Evolutionary conservation across 73 alveolate genomes (phyloP).

Genomic region (Tetrahymena borealis): DNA sequence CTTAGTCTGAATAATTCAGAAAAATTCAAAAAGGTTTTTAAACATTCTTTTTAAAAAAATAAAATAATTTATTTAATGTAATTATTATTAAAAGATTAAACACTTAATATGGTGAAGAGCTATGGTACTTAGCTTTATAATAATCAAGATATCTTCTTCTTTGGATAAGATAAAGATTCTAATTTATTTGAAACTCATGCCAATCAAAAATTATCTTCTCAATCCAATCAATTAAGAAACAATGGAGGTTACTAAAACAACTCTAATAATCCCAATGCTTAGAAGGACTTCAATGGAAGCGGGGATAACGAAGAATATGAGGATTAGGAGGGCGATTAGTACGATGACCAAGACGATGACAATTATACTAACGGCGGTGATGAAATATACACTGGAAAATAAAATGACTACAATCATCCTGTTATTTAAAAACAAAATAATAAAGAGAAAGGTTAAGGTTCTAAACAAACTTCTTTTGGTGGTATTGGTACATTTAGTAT

Average conservation of each 20-base stretch:
- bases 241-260: too few species aligned
- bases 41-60: not conserved
- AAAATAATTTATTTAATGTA: not conserved
- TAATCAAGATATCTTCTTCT: not conserved
- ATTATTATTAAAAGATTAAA: not conserved
- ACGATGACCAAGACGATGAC: not conserved
- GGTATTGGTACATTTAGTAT: not conserved
- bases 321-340: not conserved
- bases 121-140: not conserved
- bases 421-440: not conserved
- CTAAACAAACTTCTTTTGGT: not conserved
- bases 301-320: not conserved
- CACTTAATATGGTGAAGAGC: not conserved
- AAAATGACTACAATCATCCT: not conserved
- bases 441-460: not conserved
- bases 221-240: not conserved
- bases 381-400: not conserved
- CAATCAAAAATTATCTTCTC: not conserved
- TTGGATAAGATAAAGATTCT: not conserved
- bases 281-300: not conserved
- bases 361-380: not conserved
- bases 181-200: not conserved
- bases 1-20: slow-evolving; percentile 12
- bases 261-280: not conserved
- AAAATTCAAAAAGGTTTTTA: not conserved